A percentile compares a stretch with the other conserved stretches of the same genome.
These are phyloP conservation scores for Colletotrichum sp. DNA, from an alignment of 2,329 filamentous ascomycete species.

Conservation along the genomic window DNA sequence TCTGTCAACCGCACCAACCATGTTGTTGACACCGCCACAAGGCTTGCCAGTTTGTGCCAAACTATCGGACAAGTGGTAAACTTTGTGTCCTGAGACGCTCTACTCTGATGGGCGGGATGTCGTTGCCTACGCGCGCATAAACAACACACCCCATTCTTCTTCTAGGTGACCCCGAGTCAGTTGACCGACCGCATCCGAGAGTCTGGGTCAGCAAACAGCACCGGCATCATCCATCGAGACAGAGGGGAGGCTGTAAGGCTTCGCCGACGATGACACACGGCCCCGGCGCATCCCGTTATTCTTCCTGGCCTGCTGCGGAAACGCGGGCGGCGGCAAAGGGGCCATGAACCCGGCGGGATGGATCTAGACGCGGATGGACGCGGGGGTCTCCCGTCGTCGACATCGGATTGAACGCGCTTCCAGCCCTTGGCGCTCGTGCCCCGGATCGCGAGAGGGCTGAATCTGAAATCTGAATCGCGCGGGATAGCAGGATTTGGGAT, in stretches of 20 bases:
- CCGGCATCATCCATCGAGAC: neutral
- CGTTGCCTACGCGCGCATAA: neutral
- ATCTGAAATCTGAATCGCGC: neutral
- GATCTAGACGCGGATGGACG: neutral
- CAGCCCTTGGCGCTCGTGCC: neutral
- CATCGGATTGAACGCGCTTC: neutral
- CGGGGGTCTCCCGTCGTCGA: neutral
- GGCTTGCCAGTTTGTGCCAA: neutral
- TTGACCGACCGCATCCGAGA: neutral
- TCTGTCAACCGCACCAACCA: conserved; percentile 4
- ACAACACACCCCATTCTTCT: neutral
- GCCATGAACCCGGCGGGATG: conserved; percentile 3
- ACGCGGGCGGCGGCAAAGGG: neutral
- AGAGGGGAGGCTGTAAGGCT: neutral
- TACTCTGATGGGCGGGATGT: neutral
- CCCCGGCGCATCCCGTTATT: neutral
- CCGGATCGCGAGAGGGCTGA: neutral
- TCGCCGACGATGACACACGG: neutral
- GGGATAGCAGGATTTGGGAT: neutral
- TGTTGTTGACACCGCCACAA: neutral
- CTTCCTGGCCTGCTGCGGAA: neutral
- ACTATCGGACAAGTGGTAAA: neutral
- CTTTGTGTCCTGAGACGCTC: neutral
- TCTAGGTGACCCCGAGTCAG: neutral
- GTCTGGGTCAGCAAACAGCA: neutral